Percentiles rank a stretch among this genome's conserved stretches.
These are phyloP conservation scores for Arthrinium puccinioides DNA, from an alignment of 2,329 filamentous ascomycete species.

Conservation along the genomic window DNA sequence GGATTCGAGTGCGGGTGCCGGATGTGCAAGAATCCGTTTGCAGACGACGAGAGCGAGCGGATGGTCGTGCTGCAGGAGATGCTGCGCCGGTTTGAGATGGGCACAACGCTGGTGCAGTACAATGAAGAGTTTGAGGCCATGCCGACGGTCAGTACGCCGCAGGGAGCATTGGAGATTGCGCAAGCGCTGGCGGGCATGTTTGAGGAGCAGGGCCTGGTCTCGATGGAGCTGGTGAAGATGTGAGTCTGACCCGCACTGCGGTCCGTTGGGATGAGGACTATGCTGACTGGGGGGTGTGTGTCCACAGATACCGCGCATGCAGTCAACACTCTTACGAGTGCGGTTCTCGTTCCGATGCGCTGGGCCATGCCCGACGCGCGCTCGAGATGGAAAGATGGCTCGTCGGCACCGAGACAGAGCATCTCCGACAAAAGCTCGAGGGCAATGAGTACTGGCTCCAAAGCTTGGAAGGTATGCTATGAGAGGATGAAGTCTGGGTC, in stretches of 20 bases:
- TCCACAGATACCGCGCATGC: not conserved
- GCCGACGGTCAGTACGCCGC: no score
- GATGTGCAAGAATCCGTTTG: not conserved
- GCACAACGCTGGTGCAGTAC: no score
- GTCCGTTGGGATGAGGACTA: not conserved
- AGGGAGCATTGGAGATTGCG: not conserved
- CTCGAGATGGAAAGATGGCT: not conserved
- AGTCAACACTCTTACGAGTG: not conserved
- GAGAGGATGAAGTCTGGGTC: not conserved
- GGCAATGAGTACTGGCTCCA: not conserved
- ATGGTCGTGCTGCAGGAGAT: not conserved
- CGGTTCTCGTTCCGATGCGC: not conserved
- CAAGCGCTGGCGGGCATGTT: not conserved
- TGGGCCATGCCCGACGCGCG: not conserved
- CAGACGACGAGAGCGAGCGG: not conserved
- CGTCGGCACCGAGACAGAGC: not conserved
- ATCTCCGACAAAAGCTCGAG: not conserved
- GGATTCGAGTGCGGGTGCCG: not conserved
- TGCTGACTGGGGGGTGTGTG: not conserved
- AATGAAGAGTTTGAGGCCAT: no score
- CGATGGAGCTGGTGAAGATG: not conserved
- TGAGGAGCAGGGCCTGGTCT: not conserved
- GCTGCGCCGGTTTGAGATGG: no score
- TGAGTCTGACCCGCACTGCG: not conserved
- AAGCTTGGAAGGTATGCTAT: not conserved